Evolutionary conservation across 208 protist species (phyloP), one percentile per base, ranked within the genome.

Genomic region (Balamuthia mandrillaris): DNA sequence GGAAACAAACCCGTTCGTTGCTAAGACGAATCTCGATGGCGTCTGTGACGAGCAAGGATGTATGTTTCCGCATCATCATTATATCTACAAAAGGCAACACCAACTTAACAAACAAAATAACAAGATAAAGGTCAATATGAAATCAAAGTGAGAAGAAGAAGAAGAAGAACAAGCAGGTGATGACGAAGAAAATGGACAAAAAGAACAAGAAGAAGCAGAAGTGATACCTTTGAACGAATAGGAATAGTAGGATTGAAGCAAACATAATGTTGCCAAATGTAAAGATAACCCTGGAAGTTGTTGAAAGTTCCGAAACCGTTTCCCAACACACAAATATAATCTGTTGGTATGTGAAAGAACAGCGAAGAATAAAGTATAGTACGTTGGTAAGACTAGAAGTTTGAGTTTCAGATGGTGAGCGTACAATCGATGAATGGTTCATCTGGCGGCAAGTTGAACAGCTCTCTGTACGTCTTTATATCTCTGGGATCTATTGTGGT

Each of bases 351-450:
- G n/a, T n/a, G n/a, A n/a, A n/a, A n/a, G n/a, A n/a, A n/a, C n/a
- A n/a, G n/a, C n/a, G n/a, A n/a, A n/a, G n/a, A n/a, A 1, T 10
- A 31, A 31, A 66, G 31, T 44, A 31, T 24, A 9, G 42, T 2
- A 66, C 42, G 3, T 35, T 4, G 29, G 4, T 74, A 27, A 9
- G 24, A 18, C 6, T 27, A 6, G 12, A 37, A 18, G 42, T 6
- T 18, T 5, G 3, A 4, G 60, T 12, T 41, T 68, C 24, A 4
- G 9, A 18, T 41, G 33, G 24, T 0, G 61, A 3, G 16, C 10
- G 61, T 75, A 75, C 66, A 52, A 21, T 75, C 66, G 12, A 75
- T 75, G 24, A 75, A 75, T 10, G 66, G 66, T 24, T 75, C 66
- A 9, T 45, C 66, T 2, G 66, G 1, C 7, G 66, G 66, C 41